Conservation (phyloP, 1,284 basidiomycete genomes). For the Rhodotorula sp. region DNA sequence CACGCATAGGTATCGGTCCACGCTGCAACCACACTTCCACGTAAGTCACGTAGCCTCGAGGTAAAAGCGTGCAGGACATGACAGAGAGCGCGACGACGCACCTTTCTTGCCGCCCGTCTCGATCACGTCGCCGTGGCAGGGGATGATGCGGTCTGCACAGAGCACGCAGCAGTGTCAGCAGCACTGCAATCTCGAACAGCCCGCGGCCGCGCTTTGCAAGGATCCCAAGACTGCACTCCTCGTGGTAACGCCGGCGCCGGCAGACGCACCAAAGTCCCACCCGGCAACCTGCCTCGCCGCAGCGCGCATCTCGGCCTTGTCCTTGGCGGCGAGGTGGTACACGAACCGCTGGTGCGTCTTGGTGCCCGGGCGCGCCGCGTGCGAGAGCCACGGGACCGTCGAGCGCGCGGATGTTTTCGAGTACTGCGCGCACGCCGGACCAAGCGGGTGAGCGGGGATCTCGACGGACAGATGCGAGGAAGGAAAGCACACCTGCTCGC, state of each 20-base stretch:
- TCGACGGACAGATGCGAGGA: no score
- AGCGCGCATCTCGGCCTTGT: constrained; percentile 69
- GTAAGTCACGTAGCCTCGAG: background rate
- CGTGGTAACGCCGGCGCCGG: background rate
- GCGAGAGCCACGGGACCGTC: constrained; percentile 56
- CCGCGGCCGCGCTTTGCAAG: no score
- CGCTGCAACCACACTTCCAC: background rate
- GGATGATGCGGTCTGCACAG: constrained; percentile 68
- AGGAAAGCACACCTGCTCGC: constrained; percentile 75
- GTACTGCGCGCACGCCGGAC: constrained; percentile 42
- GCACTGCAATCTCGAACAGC: no score
- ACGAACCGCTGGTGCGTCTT: constrained; percentile 61
- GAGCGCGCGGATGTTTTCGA: constrained; percentile 59
- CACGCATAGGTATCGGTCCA: constrained; percentile 32
- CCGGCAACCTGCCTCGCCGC: constrained; percentile 69
- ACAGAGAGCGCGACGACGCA: constrained; percentile 3
- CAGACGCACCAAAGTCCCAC: constrained; percentile 70
- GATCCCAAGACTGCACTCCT: no score
- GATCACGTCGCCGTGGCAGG: constrained; percentile 89
- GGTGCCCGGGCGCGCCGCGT: constrained; percentile 61
- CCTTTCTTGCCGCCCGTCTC: constrained; percentile 67
- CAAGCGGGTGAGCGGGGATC: background rate
- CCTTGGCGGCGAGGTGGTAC: constrained; percentile 56
- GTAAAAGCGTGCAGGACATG: no score
- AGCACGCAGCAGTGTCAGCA: background rate